These are phyloP conservation scores for Beauveria pseudobassiana DNA, from an alignment of 2,329 filamentous ascomycete species.

Conservation along the genomic window DNA sequence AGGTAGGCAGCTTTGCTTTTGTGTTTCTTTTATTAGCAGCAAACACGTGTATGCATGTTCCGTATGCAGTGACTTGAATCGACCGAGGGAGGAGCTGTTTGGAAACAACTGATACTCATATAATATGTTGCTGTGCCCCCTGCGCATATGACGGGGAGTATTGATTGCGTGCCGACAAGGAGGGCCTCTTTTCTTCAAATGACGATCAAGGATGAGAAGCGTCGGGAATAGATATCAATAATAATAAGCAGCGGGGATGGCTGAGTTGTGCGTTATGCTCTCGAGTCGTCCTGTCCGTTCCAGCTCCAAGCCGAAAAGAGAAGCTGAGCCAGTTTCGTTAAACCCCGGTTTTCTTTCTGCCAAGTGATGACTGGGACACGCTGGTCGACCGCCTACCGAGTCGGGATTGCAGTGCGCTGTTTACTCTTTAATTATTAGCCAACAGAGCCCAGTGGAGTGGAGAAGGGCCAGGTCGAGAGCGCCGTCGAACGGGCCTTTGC, in stretches of 20 bases:
- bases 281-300: not conserved
- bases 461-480: not conserved
- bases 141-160: not conserved
- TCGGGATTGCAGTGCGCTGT: not conserved
- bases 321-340: constrained; percentile 1
- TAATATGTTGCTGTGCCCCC: not conserved
- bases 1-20: not conserved
- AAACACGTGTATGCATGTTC: not conserved
- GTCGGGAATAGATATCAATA: not conserved
- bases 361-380: not conserved
- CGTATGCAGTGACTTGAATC: not conserved
- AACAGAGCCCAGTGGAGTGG: not conserved
- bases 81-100: not conserved
- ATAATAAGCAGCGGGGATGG: not conserved
- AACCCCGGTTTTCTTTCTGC: constrained; percentile 1
- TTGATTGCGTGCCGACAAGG: not conserved
- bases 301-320: not conserved
- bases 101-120: not conserved
- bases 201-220: not conserved
- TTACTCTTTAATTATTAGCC: not conserved
- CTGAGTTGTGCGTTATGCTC: not conserved
- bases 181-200: not conserved
- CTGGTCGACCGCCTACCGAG: not conserved
- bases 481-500: not conserved
- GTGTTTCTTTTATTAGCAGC: not conserved